Conservation (phyloP, 345 rosid genomes). For the Populus deltoides region DNA sequence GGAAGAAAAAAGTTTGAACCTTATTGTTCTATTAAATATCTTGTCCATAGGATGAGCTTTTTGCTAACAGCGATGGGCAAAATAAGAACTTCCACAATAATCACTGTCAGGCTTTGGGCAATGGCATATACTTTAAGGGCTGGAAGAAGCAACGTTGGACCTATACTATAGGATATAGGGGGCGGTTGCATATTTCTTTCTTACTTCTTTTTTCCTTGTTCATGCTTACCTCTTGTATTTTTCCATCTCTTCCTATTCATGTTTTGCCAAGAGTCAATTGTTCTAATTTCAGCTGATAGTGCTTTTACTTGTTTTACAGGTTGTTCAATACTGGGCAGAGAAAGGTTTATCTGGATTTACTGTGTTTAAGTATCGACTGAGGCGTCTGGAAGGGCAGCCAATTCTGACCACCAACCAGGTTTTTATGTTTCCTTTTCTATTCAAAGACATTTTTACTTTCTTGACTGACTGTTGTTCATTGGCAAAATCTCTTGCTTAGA, state of each 20-base stretch:
- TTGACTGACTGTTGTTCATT: background rate
- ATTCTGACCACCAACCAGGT: constrained; percentile 88
- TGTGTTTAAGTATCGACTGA: constrained; percentile 68
- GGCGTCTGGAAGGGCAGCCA: constrained; percentile 74
- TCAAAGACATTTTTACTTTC: background rate
- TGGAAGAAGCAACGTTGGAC: too few species aligned
- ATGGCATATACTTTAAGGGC: too few species aligned
- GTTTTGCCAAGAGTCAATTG: background rate
- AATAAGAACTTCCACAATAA: too few species aligned
- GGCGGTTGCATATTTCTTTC: too few species aligned
- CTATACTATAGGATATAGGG: too few species aligned
- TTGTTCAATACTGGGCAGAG: constrained; percentile 76
- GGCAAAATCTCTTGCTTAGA: background rate
- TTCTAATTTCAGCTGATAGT: background rate
- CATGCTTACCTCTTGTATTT: background rate
- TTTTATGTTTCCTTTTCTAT: constrained; percentile 1
- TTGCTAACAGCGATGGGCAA: too few species aligned
- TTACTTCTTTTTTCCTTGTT: background rate
- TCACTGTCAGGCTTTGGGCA: too few species aligned
- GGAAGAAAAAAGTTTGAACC: too few species aligned
- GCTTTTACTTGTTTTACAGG: constrained; percentile 36
- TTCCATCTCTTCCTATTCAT: background rate
- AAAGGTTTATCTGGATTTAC: constrained; percentile 89
- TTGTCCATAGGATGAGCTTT: too few species aligned
- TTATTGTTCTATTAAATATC: too few species aligned